Percentiles rank a stretch among this genome's conserved stretches.
These are phyloP conservation scores for Mucor irregularis DNA, from an alignment of 371 early-diverging fungal genomes.

Conservation along the genomic window DNA sequence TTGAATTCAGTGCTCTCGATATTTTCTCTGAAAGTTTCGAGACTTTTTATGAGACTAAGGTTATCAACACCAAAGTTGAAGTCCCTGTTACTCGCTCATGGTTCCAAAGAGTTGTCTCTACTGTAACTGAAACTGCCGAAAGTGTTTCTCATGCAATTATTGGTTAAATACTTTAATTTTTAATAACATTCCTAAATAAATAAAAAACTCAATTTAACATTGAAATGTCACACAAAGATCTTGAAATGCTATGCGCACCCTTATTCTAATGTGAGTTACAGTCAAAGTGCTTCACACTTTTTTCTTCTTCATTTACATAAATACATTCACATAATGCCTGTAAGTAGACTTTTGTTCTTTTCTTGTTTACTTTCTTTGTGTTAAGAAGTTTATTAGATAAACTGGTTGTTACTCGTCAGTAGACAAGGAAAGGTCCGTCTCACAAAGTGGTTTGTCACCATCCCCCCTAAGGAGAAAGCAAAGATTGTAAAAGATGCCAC, in stretches of 20 bases:
- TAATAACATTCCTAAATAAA: too few species aligned
- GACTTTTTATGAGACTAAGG: slow-evolving; percentile 20
- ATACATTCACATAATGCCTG: neutral
- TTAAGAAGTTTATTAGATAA: too few species aligned
- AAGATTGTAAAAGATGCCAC: slow-evolving; percentile 95
- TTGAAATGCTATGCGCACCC: too few species aligned
- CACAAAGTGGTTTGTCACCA: slow-evolving; percentile 94
- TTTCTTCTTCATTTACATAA: too few species aligned
- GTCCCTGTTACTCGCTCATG: slow-evolving; percentile 29
- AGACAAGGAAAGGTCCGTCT: slow-evolving; percentile 90
- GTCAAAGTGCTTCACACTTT: too few species aligned
- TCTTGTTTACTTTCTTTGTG: neutral
- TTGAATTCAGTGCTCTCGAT: slow-evolving; percentile 38
- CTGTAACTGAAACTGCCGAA: slow-evolving; percentile 25
- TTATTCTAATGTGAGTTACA: too few species aligned
- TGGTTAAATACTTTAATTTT: slow-evolving; percentile 18
- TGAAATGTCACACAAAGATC: too few species aligned
- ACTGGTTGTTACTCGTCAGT: slow-evolving; percentile 69
- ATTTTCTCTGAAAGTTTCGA: slow-evolving; percentile 47
- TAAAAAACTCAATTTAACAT: too few species aligned
- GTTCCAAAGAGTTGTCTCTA: slow-evolving; percentile 41
- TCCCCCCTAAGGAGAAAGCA: slow-evolving; percentile 88
- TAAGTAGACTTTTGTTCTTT: neutral
- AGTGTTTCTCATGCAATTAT: slow-evolving; percentile 17
- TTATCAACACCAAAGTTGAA: slow-evolving; percentile 7